Conservation (phyloP, 2,329 filamentous ascomycete genomes). For the Trichoderma sp. region DNA sequence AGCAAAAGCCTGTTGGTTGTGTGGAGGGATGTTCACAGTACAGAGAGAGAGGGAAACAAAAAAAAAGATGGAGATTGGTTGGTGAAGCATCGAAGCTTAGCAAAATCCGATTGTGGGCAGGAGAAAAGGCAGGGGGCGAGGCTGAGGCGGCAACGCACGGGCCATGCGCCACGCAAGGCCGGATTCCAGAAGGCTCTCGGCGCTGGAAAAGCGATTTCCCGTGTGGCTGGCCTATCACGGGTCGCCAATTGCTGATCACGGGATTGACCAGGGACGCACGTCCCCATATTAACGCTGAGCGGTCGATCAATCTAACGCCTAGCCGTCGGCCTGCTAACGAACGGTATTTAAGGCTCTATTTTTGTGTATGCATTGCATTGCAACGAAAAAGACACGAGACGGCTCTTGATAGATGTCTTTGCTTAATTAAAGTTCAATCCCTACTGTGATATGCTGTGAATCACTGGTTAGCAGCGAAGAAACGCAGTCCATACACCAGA, state of each 20-base stretch:
- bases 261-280: slow-evolving; percentile 6
- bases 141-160: slow-evolving; percentile 8
- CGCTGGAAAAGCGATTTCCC: background rate
- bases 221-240: background rate
- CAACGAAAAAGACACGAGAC: background rate
- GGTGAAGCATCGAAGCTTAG: background rate
- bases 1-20: background rate
- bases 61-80: slow-evolving; percentile 5
- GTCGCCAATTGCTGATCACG: background rate
- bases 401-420: background rate
- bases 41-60: background rate
- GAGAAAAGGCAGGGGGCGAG: background rate
- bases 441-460: too few relatives aligned
- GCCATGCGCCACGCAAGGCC: background rate
- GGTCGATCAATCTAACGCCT: slow-evolving; percentile 1
- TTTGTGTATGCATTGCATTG: background rate
- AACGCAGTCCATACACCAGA: background rate
- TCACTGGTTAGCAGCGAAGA: background rate
- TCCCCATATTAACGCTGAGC: slow-evolving; percentile 1
- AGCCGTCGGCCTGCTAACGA: background rate
- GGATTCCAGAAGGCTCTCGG: background rate
- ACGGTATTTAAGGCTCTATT: background rate
- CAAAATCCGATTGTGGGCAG: background rate
- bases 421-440: background rate
- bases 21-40: background rate